These are phyloP conservation scores for Solanum piurae DNA, from an alignment of 257 asterid genomes.

Conservation along the genomic window DNA sequence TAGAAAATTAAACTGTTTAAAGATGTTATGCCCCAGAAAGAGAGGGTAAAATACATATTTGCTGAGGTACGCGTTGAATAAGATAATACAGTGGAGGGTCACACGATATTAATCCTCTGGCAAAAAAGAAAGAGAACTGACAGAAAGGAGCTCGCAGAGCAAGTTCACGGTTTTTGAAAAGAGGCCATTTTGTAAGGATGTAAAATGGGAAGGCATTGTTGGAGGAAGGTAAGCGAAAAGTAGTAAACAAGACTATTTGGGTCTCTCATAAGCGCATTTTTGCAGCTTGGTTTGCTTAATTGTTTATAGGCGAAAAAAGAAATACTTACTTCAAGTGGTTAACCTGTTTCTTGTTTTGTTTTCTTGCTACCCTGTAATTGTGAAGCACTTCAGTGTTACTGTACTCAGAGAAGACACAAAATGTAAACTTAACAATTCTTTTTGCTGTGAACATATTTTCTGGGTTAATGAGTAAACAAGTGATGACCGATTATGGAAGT, in stretches of 20 bases:
- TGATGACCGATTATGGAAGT: not conserved
- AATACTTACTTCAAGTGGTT: not conserved
- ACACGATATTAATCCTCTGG: not conserved
- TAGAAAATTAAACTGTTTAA: not conserved
- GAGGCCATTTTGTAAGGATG: not conserved
- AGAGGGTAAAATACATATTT: not conserved
- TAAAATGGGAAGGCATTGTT: not conserved
- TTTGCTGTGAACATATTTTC: not conserved
- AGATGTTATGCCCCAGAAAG: not conserved
- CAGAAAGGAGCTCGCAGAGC: not conserved
- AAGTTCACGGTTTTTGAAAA: not conserved
- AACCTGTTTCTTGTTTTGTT: not conserved
- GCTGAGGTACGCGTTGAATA: not conserved
- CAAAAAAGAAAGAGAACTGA: not conserved
- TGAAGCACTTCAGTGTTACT: not conserved
- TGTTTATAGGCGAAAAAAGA: not conserved
- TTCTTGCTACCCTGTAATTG: not conserved
- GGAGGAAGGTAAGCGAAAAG: not conserved
- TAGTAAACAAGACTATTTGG: not conserved
- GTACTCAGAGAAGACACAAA: not conserved
- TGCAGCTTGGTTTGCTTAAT: not conserved
- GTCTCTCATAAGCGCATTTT: not conserved
- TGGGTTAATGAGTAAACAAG: not conserved
- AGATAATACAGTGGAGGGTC: not conserved
- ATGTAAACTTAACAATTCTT: not conserved